These are phyloP conservation scores for Camelina laxa DNA, from an alignment of 345 rosid genomes.

Conservation along the genomic window DNA sequence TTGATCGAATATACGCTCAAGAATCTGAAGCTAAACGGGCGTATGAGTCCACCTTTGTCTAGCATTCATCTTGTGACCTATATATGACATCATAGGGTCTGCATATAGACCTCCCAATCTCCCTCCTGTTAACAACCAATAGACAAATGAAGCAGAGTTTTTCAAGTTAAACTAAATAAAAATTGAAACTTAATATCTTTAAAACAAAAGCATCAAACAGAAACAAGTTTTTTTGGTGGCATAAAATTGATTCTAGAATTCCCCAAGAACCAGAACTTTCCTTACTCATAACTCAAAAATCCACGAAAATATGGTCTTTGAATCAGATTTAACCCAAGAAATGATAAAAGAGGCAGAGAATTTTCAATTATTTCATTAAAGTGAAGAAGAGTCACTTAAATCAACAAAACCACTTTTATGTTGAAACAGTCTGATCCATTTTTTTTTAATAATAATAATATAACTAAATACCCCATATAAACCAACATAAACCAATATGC, in stretches of 20 bases:
- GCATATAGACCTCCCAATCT: slow-evolving; percentile 61
- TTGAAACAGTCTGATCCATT: too few relatives aligned
- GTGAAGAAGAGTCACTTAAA: slow-evolving; percentile 1
- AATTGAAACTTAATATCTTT: slow-evolving; percentile 28
- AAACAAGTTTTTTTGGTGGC: not conserved
- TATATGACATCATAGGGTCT: slow-evolving; percentile 49
- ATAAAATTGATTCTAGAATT: not conserved
- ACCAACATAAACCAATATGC: too few relatives aligned
- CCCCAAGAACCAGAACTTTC: slow-evolving; percentile 1
- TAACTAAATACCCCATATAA: too few relatives aligned
- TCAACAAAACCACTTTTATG: not conserved
- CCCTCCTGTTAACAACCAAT: slow-evolving; percentile 61
- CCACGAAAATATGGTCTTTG: slow-evolving; percentile 6
- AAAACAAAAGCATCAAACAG: slow-evolving; percentile 16
- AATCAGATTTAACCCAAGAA: slow-evolving; percentile 19
- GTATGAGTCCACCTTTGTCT: slow-evolving; percentile 99
- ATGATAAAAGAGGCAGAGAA: not conserved
- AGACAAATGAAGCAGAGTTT: not conserved
- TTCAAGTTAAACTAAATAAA: slow-evolving; percentile 4
- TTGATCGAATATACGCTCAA: slow-evolving; percentile 87
- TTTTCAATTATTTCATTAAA: slow-evolving; percentile 18
- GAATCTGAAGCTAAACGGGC: slow-evolving; percentile 84
- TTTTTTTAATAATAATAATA: too few relatives aligned
- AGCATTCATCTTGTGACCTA: slow-evolving; percentile 83
- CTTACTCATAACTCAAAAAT: not conserved